Conservation (phyloP, 345 rosid species). For the Populus pruinosa region DNA sequence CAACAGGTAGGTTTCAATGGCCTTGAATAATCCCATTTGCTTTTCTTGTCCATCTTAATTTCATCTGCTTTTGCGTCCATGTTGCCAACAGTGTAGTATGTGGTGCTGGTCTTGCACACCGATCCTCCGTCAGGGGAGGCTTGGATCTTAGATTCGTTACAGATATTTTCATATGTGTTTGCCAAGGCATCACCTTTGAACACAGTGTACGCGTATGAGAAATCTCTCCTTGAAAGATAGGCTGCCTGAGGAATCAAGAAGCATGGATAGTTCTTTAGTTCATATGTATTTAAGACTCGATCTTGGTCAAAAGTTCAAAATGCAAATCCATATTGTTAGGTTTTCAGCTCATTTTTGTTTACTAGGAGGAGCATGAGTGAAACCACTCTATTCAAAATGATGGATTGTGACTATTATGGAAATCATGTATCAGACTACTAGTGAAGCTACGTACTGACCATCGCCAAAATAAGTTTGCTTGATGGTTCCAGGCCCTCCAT, state of each 20-base stretch:
- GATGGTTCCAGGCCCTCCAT: slow-evolving; percentile 38
- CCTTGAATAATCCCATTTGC: slow-evolving; percentile 18
- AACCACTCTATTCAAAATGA: not conserved
- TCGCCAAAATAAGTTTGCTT: slow-evolving; percentile 27
- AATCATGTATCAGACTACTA: too few species aligned
- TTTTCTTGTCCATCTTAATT: slow-evolving; percentile 3
- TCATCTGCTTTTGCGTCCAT: slow-evolving; percentile 6
- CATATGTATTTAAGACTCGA: not conserved
- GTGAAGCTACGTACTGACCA: not conserved
- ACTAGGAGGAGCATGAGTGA: not conserved
- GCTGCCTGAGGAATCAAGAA: slow-evolving; percentile 19
- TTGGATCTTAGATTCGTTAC: slow-evolving; percentile 30
- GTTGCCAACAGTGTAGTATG: slow-evolving; percentile 12
- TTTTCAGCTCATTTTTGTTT: too few species aligned
- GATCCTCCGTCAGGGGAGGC: slow-evolving; percentile 27
- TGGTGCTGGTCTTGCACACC: slow-evolving; percentile 33
- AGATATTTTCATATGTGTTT: slow-evolving; percentile 27
- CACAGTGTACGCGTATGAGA: slow-evolving; percentile 20
- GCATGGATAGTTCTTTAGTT: not conserved
- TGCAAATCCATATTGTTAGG: not conserved
- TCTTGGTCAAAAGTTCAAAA: not conserved
- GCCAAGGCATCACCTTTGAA: slow-evolving; percentile 31
- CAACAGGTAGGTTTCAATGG: slow-evolving; percentile 23
- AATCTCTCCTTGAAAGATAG: slow-evolving; percentile 29
- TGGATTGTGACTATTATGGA: too few species aligned